Evolutionary conservation across 179 eudicot species (phyloP).

Genomic region (Silene coronaria): DNA sequence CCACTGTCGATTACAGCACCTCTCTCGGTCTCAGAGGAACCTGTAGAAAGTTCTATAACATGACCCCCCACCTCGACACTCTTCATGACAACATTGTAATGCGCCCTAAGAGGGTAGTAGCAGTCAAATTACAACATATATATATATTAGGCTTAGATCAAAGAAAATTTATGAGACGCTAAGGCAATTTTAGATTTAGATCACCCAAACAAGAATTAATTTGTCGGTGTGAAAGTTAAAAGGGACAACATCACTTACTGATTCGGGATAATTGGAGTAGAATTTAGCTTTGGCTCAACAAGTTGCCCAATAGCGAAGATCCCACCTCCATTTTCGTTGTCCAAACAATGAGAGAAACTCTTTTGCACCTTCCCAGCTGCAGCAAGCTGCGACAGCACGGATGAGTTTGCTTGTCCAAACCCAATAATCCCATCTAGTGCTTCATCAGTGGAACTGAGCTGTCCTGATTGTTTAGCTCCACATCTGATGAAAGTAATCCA

Average conservation of each 20-base stretch:
- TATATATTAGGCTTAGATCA: conserved; percentile 10
- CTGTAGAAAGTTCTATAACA: conserved; percentile 41
- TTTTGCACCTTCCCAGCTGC: conserved; percentile 58
- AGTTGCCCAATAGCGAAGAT: conserved; percentile 77
- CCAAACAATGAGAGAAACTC: conserved; percentile 77
- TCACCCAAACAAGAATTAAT: not conserved
- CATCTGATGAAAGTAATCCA: conserved; percentile 40
- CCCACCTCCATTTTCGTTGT: conserved; percentile 65
- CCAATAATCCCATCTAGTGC: conserved; percentile 87
- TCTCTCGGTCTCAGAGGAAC: conserved; percentile 25
- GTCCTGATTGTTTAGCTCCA: conserved; percentile 65
- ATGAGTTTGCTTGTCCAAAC: conserved; percentile 80
- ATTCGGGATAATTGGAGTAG: conserved; percentile 56
- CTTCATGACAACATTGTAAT: conserved; percentile 69
- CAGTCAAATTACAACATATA: conserved; percentile 33
- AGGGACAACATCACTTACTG: conserved; percentile 43
- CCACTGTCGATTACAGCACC: conserved; percentile 76
- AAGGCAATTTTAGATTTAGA: not conserved
- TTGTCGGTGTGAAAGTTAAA: not conserved
- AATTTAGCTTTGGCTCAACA: conserved; percentile 59
- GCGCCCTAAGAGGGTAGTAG: conserved; percentile 55
- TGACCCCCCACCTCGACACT: conserved; percentile 61
- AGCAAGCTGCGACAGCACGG: conserved; percentile 75
- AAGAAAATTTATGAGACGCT: not conserved
- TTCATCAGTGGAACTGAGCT: conserved; percentile 45